Base-by-base conservation (phyloP, 1,139 yeast species). In the Yamadazyma jaroonii region DNA sequence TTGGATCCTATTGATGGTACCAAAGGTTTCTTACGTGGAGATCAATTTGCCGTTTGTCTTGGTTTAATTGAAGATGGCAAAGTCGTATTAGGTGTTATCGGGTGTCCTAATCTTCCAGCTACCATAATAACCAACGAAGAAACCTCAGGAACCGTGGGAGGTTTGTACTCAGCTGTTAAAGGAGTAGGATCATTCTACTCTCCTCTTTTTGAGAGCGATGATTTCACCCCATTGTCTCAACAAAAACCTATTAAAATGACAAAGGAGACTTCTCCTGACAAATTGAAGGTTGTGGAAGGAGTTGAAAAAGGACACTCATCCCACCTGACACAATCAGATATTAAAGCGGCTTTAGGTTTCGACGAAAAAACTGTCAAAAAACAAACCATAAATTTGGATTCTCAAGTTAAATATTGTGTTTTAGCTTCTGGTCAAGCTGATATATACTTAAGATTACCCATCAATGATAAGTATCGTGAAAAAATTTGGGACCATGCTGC, bases 401-500 rank as follows among this genome's bases (percentile, higher is more conserved):
- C 97, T 3, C 98, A 92, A 62, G 98, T 89, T 17, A 92, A 92
- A 59, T 92, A 92, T 65, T 90, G 97, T 64, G 79, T 90, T 12
- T 73, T 92, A 41, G 82, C 97, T 9, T 75, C 84, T 48, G 98
- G 98, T 30, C 84, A 85, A 44, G 97, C 97, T 3, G 97, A 92
- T 54, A 77, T 90, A 20, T 92, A 94, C 52, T 71, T 92, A 46
- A 81, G 99, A 49, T 67, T 94, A 42, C 98, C 99, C 9, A 78
- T 83, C 34, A 80, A 76, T 47, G 74, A 78, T 36, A 64, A 75
- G 3, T 92, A 90, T 59, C 77, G 87, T 53, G 99, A 92, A 58
- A 92, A 94, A 64, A 89, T 92, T 43, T 92, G 98, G 98, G 99
- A 92, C 61, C 99, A 92, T 59, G 97, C 97, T 17, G 95, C 97